phyloP scores from a whole-genome alignment of 225 moss, liverwort and hornwort genomes.

The Pleurozium schreberi region DNA sequence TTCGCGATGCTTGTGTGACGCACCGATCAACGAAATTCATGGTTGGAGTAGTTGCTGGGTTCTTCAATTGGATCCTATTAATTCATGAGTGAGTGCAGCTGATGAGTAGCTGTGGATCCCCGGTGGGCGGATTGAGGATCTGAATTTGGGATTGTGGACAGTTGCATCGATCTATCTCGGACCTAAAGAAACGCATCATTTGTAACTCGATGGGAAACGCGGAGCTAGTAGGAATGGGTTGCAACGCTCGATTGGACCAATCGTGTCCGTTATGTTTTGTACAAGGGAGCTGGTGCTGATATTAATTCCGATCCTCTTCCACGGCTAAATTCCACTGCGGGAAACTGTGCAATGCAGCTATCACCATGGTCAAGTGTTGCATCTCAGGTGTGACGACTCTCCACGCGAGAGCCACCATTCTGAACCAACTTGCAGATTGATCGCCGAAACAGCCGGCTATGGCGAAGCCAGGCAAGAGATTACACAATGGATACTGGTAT shows the following conservation, averaged over 20 bases:
- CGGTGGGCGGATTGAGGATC: not conserved
- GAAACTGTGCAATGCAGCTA: not conserved
- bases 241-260: not conserved
- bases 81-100: not conserved
- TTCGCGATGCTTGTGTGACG: not conserved
- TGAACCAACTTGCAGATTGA: not conserved
- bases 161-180: not conserved
- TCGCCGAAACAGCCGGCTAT: not conserved
- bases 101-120: not conserved
- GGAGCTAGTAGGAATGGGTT: not conserved
- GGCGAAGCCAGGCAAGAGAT: slow-evolving; percentile 12
- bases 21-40: not conserved
- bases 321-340: not conserved
- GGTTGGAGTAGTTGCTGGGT: not conserved
- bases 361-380: too few relatives aligned
- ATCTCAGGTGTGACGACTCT: not conserved
- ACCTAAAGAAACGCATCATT: not conserved
- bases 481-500: not conserved
- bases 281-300: not conserved
- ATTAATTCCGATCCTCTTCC: not conserved
- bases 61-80: not conserved
- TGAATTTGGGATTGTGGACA: not conserved
- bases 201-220: not conserved
- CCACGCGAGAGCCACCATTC: not conserved
- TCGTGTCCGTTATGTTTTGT: not conserved